phyloP scores from a whole-genome alignment of 2,329 filamentous ascomycete genomes.

The Colletotrichum paranaense region DNA sequence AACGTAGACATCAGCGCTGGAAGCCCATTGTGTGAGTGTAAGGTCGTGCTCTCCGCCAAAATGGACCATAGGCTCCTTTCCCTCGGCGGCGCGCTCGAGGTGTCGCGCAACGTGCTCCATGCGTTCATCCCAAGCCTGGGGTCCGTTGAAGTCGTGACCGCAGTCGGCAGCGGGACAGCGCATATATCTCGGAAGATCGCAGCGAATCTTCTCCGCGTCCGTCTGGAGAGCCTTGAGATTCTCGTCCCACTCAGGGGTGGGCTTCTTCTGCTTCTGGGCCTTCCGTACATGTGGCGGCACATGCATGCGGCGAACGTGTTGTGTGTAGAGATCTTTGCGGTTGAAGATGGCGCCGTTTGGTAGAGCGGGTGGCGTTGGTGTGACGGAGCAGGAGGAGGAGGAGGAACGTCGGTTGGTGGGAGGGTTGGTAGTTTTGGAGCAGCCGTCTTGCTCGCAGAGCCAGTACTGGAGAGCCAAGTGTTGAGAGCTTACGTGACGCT shows the following conservation, averaged over 20 bases:
- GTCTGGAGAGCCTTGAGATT: slow-evolving; percentile 66
- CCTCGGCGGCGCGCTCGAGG: slow-evolving; percentile 67
- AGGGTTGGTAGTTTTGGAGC: slow-evolving; percentile 49
- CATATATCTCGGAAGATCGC: slow-evolving; percentile 70
- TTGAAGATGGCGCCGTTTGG: slow-evolving; percentile 79
- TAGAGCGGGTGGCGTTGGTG: slow-evolving; percentile 40
- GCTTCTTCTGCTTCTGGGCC: slow-evolving; percentile 50
- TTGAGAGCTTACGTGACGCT: slow-evolving; percentile 84
- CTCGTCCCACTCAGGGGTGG: slow-evolving; percentile 57
- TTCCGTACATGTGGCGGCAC: slow-evolving; percentile 58
- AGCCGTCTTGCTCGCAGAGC: slow-evolving; percentile 76
- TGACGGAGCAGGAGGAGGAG: slow-evolving; percentile 3
- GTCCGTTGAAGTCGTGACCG: slow-evolving; percentile 66
- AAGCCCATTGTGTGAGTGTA: slow-evolving; percentile 55
- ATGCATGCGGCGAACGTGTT: slow-evolving; percentile 91
- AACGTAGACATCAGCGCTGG: slow-evolving; percentile 49
- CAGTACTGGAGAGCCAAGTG: slow-evolving; percentile 82
- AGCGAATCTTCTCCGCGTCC: slow-evolving; percentile 69
- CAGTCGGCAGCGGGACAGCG: slow-evolving; percentile 74
- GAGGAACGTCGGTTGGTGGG: slow-evolving; percentile 32
- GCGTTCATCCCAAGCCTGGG: slow-evolving; percentile 78
- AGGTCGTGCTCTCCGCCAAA: slow-evolving; percentile 54
- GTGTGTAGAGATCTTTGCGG: slow-evolving; percentile 90
- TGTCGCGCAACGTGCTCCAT: slow-evolving; percentile 92
- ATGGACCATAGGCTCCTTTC: slow-evolving; percentile 43